Conservation (phyloP, 2,329 filamentous ascomycete genomes). For the Pestalotiopsis sp. region DNA sequence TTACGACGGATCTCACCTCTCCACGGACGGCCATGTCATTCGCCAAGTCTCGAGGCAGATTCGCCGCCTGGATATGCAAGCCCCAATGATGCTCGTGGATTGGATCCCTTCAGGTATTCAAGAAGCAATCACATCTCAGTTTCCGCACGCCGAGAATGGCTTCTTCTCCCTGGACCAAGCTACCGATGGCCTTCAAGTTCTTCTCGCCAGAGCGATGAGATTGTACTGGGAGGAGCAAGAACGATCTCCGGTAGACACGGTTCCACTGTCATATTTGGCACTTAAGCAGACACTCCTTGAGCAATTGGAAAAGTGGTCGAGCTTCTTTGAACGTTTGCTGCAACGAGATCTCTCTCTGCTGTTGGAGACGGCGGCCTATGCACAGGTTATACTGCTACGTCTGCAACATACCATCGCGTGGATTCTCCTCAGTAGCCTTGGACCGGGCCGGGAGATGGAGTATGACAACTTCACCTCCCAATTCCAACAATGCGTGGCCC, state of each 20-base stretch:
- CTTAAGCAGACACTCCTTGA: conserved; percentile 19
- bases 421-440: conserved; percentile 26
- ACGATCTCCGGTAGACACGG: conserved; percentile 15
- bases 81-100: conserved; percentile 34
- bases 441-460: conserved; percentile 29
- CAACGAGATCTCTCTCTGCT: conserved; percentile 18
- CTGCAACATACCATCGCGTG: conserved; percentile 33
- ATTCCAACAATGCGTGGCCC: conserved; percentile 29
- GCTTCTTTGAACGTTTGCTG: conserved; percentile 28
- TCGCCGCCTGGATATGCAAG: conserved; percentile 39
- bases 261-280: conserved; percentile 14
- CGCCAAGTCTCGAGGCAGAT: conserved; percentile 35
- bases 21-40: conserved; percentile 25
- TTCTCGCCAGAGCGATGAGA: conserved; percentile 32
- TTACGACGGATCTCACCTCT: conserved; percentile 16
- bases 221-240: conserved; percentile 27
- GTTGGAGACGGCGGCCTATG: conserved; percentile 15
- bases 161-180: conserved; percentile 35
- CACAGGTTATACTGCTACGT: conserved; percentile 30
- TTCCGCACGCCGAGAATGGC: conserved; percentile 17
- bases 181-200: conserved; percentile 32
- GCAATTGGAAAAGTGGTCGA: conserved; percentile 29
- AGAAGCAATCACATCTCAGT: conserved; percentile 20
- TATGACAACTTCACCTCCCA: conserved; percentile 32
- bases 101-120: conserved; percentile 33